Percentiles rank a stretch among this genome's conserved stretches.
Evolutionary conservation across 257 asterid genomes (phyloP).

Genomic region (Fraxinus cuspidata): DNA sequence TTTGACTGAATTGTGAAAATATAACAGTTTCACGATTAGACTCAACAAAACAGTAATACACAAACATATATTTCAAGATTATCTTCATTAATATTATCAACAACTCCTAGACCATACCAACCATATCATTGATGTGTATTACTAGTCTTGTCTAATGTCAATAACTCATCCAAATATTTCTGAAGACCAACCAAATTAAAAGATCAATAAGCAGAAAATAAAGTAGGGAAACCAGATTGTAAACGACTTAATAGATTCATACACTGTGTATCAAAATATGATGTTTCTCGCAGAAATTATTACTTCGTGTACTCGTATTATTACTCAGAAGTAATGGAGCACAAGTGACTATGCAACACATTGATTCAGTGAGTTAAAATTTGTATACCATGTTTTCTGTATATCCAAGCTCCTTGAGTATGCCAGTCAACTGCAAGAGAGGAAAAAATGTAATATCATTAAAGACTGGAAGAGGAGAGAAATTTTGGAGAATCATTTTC

Average conservation of each 20-base stretch:
- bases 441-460: not conserved
- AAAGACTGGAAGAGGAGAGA: not conserved
- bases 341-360: slow-evolving; percentile 13
- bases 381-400: slow-evolving; percentile 84
- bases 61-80: too few relatives aligned
- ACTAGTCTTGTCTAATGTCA: too few relatives aligned
- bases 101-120: too few relatives aligned
- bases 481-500: not conserved
- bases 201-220: not conserved
- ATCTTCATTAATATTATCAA: too few relatives aligned
- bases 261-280: not conserved
- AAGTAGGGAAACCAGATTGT: not conserved
- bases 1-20: too few relatives aligned
- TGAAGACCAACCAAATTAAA: too few relatives aligned
- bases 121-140: too few relatives aligned
- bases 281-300: not conserved
- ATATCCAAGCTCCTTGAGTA: slow-evolving; percentile 81
- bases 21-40: too few relatives aligned
- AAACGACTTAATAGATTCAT: not conserved
- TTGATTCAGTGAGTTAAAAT: slow-evolving; percentile 38
- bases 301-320: not conserved
- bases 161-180: too few relatives aligned
- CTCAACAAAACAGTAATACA: too few relatives aligned
- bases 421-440: slow-evolving; percentile 62
- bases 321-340: not conserved